These are phyloP conservation scores for Trichothecium sympodiale DNA, from an alignment of 2,329 filamentous ascomycete species.

Conservation along the genomic window DNA sequence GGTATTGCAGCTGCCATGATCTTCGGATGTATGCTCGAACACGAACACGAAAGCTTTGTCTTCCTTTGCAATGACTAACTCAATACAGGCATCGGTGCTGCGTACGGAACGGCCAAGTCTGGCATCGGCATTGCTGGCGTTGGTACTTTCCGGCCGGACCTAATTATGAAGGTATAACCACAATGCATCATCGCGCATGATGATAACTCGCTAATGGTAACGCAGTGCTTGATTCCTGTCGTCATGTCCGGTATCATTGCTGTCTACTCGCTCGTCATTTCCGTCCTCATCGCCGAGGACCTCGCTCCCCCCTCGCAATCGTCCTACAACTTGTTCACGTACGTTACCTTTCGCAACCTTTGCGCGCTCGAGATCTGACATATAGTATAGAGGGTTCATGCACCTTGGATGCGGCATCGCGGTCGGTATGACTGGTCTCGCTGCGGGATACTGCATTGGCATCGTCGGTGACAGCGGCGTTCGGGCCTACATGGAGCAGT, in stretches of 20 bases:
- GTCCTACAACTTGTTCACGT: constrained; percentile 78
- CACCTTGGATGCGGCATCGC: constrained; percentile 84
- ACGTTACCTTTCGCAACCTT: constrained; percentile 20
- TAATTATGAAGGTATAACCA: constrained; percentile 75
- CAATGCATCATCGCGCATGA: background rate
- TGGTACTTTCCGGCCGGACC: constrained; percentile 71
- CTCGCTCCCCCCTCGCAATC: constrained; percentile 57
- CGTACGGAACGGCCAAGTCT: constrained; percentile 80
- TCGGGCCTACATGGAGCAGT: constrained; percentile 91
- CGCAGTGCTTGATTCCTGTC: constrained; percentile 69
- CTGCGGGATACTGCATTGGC: constrained; percentile 93
- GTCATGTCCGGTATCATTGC: constrained; percentile 99
- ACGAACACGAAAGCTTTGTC: too few relatives aligned
- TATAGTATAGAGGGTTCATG: constrained; percentile 62
- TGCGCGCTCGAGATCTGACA: constrained; percentile 9
- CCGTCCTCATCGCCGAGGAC: constrained; percentile 89
- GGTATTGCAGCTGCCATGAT: constrained; percentile 76
- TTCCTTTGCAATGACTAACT: background rate
- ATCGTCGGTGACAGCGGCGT: constrained; percentile 92
- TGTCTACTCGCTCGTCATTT: constrained; percentile 93
- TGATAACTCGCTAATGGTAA: constrained; percentile 6
- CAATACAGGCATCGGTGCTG: constrained; percentile 52
- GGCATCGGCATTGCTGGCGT: constrained; percentile 81
- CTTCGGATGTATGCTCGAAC: constrained; percentile 58
- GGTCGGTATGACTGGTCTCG: constrained; percentile 84